Conservation (phyloP, 140 eudicot genomes). For the Erigeron philadelphicus region DNA sequence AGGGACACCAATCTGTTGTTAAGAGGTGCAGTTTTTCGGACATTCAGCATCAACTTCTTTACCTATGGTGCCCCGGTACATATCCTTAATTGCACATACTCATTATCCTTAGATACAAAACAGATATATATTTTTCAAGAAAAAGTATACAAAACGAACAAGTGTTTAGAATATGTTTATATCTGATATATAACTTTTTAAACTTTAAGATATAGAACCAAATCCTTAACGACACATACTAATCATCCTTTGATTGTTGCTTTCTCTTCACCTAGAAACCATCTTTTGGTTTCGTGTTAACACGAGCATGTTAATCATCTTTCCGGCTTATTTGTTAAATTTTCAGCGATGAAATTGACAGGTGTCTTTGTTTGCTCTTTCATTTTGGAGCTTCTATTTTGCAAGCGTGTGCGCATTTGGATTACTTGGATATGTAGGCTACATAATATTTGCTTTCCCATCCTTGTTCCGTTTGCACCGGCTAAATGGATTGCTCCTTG, state of each 20-base stretch:
- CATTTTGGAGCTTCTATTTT: conserved; percentile 93
- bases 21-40: conserved; percentile 80
- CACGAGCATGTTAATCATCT: conserved; percentile 24
- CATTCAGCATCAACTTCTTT: conserved; percentile 92
- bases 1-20: conserved; percentile 77
- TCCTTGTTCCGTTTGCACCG: conserved; percentile 86
- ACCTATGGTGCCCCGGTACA: conserved; percentile 98
- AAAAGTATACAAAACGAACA: conserved; percentile 3
- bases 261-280: conserved; percentile 23
- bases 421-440: conserved; percentile 91
- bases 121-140: not conserved
- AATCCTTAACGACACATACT: conserved; percentile 12
- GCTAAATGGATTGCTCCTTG: conserved; percentile 72
- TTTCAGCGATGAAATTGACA: conserved; percentile 57
- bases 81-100: conserved; percentile 28
- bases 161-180: conserved; percentile 15
- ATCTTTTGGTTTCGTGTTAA: conserved; percentile 16
- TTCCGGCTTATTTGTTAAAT: conserved; percentile 29
- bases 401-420: conserved; percentile 93
- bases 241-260: conserved; percentile 20
- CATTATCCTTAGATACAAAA: conserved; percentile 16
- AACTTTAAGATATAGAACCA: conserved; percentile 6
- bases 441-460: conserved; percentile 76
- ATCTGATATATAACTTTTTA: conserved; percentile 9
- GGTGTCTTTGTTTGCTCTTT: conserved; percentile 85